A percentile compares a stretch with the other conserved stretches of the same genome.
Conservation (phyloP, 139 green algal species). For the Auxenochlorella pyrenoidosa region DNA sequence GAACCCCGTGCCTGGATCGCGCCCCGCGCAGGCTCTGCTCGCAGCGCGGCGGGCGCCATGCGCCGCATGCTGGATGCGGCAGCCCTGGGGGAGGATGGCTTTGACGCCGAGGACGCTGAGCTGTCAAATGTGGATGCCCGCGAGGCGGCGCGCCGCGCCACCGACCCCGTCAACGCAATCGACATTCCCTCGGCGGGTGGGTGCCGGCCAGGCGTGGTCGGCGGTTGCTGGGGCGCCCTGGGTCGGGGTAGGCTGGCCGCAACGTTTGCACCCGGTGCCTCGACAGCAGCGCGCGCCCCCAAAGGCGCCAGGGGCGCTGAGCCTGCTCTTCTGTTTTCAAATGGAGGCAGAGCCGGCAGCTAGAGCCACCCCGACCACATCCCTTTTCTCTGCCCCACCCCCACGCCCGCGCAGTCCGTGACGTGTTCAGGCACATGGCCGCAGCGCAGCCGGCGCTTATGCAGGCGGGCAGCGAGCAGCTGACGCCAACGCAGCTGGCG, state of each 20-base stretch:
- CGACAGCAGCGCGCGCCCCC: too few species aligned
- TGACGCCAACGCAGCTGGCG: constrained; percentile 36
- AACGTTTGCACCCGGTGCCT: too few species aligned
- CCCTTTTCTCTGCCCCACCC: neutral
- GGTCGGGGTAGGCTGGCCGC: too few species aligned
- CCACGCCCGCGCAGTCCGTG: neutral
- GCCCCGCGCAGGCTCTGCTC: neutral
- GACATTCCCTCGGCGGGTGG: constrained; percentile 16
- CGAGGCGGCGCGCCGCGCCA: constrained; percentile 21
- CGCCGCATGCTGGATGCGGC: neutral
- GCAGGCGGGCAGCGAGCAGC: constrained; percentile 40
- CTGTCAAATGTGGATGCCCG: constrained; percentile 39
- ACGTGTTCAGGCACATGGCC: constrained; percentile 11
- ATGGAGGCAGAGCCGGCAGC: too few species aligned
- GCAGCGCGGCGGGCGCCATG: neutral
- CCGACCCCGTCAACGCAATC: constrained; percentile 28
- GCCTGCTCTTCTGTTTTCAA: too few species aligned
- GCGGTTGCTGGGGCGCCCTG: too few species aligned
- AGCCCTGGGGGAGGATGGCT: neutral
- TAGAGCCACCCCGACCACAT: too few species aligned
- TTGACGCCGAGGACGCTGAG: constrained; percentile 4
- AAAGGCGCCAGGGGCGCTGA: too few species aligned
- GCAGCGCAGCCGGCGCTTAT: constrained; percentile 20
- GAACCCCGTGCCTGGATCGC: too few species aligned
- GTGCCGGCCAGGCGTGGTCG: neutral